These are phyloP conservation scores for Stephanodiscus triporus DNA, from an alignment of 108 stramenopile species.

Conservation along the genomic window DNA sequence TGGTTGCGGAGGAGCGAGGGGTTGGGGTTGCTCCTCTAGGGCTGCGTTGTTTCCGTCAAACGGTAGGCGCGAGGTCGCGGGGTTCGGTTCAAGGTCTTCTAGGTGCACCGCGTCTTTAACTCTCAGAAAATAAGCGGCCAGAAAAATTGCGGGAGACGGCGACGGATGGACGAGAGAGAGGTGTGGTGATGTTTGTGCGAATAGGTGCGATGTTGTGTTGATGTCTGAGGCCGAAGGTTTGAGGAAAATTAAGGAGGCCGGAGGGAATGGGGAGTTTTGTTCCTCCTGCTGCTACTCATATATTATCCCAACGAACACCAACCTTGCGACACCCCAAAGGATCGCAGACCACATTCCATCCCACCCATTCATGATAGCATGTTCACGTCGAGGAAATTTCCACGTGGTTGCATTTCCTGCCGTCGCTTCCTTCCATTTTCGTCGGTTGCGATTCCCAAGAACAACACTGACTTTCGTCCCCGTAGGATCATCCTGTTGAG, in stretches of 20 bases:
- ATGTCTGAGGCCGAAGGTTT: too few relatives aligned
- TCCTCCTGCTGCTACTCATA: too few relatives aligned
- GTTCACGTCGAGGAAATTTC: background rate
- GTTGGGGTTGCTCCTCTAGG: too few relatives aligned
- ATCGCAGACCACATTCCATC: too few relatives aligned
- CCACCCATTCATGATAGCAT: background rate
- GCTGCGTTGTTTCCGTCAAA: background rate
- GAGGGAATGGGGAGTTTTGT: too few relatives aligned
- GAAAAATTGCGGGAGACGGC: background rate
- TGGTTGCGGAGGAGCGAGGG: background rate
- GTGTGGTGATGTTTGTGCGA: too few relatives aligned
- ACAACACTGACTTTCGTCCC: slow-evolving; percentile 8
- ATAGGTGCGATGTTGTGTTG: too few relatives aligned
- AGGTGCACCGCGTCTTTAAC: background rate
- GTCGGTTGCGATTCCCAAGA: background rate
- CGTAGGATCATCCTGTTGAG: slow-evolving; percentile 72
- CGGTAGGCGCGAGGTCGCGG: background rate
- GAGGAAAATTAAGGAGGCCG: too few relatives aligned
- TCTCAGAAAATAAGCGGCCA: background rate
- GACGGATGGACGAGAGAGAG: background rate
- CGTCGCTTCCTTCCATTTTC: slow-evolving; percentile 9
- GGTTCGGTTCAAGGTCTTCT: background rate
- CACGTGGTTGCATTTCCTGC: background rate
- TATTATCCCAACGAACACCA: too few relatives aligned
- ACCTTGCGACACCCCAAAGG: too few relatives aligned